Percentiles rank a stretch among this genome's conserved stretches.
Evolutionary conservation across 2,329 filamentous ascomycete species (phyloP).

Genomic region (Fusarium gaditjirri): DNA sequence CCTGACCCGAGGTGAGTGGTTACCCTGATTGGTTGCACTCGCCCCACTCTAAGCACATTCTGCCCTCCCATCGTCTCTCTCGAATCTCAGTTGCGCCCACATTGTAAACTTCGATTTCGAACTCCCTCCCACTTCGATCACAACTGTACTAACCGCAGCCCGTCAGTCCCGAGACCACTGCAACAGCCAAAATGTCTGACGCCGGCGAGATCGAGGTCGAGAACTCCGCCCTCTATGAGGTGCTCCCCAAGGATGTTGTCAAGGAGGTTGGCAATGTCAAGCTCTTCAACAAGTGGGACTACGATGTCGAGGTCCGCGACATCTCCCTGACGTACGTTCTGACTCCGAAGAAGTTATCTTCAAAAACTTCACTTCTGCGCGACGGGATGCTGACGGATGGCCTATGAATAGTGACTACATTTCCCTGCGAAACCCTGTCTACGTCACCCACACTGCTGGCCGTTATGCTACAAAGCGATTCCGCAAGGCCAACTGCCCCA

Average conservation of each 20-base stretch:
- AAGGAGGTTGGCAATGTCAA: constrained; percentile 91
- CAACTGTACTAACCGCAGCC: constrained; percentile 51
- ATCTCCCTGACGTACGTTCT: constrained; percentile 94
- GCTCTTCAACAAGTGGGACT: constrained; percentile 98
- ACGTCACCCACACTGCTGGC: constrained; percentile 98
- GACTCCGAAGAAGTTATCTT: constrained; percentile 16
- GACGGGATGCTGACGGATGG: constrained; percentile 49
- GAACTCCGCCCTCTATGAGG: constrained; percentile 76
- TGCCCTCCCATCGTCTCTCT: constrained; percentile 11
- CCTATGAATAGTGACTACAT: constrained; percentile 87
- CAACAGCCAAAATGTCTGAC: constrained; percentile 84
- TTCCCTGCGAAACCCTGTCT: constrained; percentile 98
- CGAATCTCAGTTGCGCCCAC: constrained; percentile 20
- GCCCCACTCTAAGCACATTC: constrained; percentile 14
- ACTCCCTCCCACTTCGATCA: constrained; percentile 47
- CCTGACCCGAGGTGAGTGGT: background rate
- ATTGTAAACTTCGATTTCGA: constrained; percentile 42
- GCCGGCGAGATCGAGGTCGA: constrained; percentile 93
- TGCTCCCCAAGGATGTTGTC: constrained; percentile 93
- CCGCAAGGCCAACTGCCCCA: constrained; percentile 99
- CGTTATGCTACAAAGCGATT: constrained; percentile 99
- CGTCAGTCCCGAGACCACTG: constrained; percentile 50
- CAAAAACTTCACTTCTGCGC: constrained; percentile 22
- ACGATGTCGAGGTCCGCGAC: constrained; percentile 99
- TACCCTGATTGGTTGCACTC: background rate